Conservation (phyloP, 129 eudicot genomes). For the Heracleum sosnowskyi region DNA sequence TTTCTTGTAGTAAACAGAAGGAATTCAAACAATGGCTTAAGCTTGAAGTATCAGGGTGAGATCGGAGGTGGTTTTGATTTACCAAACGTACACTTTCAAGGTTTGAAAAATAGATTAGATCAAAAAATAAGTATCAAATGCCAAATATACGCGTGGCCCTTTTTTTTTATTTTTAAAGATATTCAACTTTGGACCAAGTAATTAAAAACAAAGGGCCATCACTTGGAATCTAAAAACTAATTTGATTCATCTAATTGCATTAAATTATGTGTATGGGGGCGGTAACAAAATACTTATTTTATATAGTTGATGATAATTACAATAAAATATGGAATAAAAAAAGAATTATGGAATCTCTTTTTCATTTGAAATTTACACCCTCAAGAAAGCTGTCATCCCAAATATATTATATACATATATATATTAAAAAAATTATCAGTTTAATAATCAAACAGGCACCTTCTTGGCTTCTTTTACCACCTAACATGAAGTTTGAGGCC, state of each 20-base stretch:
- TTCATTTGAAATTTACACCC: not conserved
- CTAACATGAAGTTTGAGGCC: not conserved
- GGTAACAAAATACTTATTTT: not conserved
- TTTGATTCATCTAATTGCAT: not conserved
- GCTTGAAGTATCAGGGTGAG: not conserved
- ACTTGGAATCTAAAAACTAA: not conserved
- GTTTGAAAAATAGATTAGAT: not conserved
- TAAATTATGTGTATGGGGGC: not conserved
- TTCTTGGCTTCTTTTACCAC: constrained; percentile 4
- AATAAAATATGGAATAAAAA: not conserved
- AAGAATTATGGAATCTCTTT: not conserved
- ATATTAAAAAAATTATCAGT: not conserved
- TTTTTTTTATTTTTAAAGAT: not conserved
- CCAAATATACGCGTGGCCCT: not conserved
- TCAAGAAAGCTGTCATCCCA: not conserved
- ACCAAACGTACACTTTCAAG: not conserved
- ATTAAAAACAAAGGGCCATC: not conserved
- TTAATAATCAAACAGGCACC: not conserved
- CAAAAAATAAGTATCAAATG: not conserved
- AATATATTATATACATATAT: not conserved
- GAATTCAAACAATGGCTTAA: too few relatives aligned
- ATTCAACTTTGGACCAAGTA: not conserved
- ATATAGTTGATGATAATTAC: not conserved
- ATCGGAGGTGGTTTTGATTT: not conserved
- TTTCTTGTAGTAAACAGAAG: too few relatives aligned